Base-by-base conservation (phyloP, 148 eudicot species). In the Heliosperma pusillum region DNA sequence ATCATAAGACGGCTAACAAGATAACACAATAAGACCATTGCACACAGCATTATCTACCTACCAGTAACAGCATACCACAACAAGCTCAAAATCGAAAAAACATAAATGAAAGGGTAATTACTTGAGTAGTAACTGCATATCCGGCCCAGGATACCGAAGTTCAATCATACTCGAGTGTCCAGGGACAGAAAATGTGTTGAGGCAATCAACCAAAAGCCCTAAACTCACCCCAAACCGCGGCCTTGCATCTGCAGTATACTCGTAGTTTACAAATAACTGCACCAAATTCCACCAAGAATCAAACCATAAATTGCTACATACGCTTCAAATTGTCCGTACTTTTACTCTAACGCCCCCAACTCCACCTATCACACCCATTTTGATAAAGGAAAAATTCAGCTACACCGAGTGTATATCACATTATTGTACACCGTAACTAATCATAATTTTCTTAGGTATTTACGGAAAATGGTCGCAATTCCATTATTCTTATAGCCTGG, bases 81-180 rank as follows among this genome's bases (percentile, higher is more conserved):
- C 21, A 63, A 77, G 56, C 27, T 1, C 59, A 5, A 22, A 22
- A 61, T 10, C n/a, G 47, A 70, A 66, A 26, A 22, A 77, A 16
- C 24, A 67, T 36, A 16, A 42, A 77, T 50, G 44, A 47, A 70
- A 50, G 56, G 74, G 20, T 21, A 47, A 77, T 57, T 82, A 95
- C 99, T 87, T 91, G 83, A 95, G 85, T 71, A 95, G 81, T 77
- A 95, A 96, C 81, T 95, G 97, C 99, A 95, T 95, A 71, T 95
- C 99, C 52, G 97, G 90, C 61, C 99, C 99, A 9, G 97, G 99
- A 86, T 95, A 95, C 61, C 80, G 94, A 30, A 95, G 84, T 80
- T 95, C 97, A 10, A 95, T 88, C 19, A 86, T 73, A 75, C 75
- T 82, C 10, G 91, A 82, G 67, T 81, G 91, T 33, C 94, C 96